These are phyloP conservation scores for Areca catechu DNA, from an alignment of 176 grass and related monocot species.

Conservation along the genomic window DNA sequence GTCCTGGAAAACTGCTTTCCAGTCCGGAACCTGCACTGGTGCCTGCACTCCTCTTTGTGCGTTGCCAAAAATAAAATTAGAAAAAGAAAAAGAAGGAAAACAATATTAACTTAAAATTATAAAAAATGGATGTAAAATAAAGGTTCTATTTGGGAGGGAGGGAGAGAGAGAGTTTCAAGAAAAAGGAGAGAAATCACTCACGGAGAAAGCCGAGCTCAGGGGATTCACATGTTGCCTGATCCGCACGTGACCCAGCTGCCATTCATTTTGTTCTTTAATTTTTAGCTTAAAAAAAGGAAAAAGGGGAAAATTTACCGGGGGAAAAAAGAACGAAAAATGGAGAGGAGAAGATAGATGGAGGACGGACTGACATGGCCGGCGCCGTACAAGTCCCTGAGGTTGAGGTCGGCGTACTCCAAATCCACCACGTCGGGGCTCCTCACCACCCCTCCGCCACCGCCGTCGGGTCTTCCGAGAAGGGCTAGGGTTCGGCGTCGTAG, in stretches of 20 bases:
- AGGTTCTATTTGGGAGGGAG: too few relatives aligned
- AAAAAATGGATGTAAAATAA: background rate
- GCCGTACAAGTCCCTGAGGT: slow-evolving; percentile 62
- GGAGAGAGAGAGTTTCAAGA: background rate
- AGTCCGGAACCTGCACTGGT: slow-evolving; percentile 52
- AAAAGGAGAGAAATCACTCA: slow-evolving; percentile 13
- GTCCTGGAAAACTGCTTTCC: slow-evolving; percentile 60
- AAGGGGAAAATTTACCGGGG: background rate
- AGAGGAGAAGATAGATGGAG: background rate
- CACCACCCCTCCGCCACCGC: background rate
- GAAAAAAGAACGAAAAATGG: background rate
- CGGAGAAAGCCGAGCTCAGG: slow-evolving; percentile 70
- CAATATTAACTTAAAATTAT: background rate
- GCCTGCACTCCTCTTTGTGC: slow-evolving; percentile 14
- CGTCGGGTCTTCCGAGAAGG: too few relatives aligned
- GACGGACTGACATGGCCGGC: slow-evolving; percentile 20
- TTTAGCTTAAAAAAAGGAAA: background rate
- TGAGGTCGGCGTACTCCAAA: slow-evolving; percentile 76
- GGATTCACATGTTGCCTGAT: slow-evolving; percentile 97
- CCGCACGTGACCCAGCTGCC: slow-evolving; percentile 69
- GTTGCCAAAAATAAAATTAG: background rate
- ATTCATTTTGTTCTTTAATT: background rate
- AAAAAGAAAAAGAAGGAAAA: background rate
- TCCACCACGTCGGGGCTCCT: slow-evolving; percentile 63
- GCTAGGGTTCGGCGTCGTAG: too few relatives aligned